Evolutionary conservation across 495 filamentous ascomycete genomes (phyloP), one percentile per base, ranked within the genome.

Genomic region (Neurospora hispaniola): DNA sequence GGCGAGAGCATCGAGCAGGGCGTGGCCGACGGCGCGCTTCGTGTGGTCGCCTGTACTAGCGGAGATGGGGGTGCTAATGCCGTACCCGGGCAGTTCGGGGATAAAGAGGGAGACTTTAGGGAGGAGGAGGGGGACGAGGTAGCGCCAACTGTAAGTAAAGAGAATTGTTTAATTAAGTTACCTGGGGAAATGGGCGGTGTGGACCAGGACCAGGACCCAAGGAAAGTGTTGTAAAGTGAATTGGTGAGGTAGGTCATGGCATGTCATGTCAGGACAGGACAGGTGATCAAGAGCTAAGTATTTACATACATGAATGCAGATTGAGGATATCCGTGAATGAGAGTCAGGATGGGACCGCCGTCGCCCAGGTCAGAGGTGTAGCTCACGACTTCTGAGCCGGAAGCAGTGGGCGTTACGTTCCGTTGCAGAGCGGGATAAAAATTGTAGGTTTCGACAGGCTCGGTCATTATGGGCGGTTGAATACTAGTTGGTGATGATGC

Each of bases 11-110:
- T 75, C 73, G 62, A 86, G 77, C 27, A 86, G 75, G 40, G 81
- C 76, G 7, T 71, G 73, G 12, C 84, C 85, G 43, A 82, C 73
- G 43, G 71, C 75, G 27, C 76, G 78, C 75, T 86, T 85, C 70
- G 80, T 69, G 69, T 75, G 69, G 14, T 71, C 35, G 0, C 54
- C 54, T 0, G 54, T 62, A 4, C 27, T 14, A 27, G 54, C 54
- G 27, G 70, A 71, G n/a, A 75, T 73, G 11, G 78, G 77, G 6
- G 78, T 80, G 70, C 76, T 79, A 68, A 79, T 78, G 38, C 86
- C 86, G 74, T 87, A 88, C 71, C 84, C 84, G 3, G 84, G 84
- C 16, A 88, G 78, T 73, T 85, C 83, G 2, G 81, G 83, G 70
- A 84, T 76, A 76, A 84, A 83, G 43, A 85, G 76, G 69, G 76